Percentiles rank a stretch among this genome's conserved stretches.
Evolutionary conservation across 2,329 filamentous ascomycete species (phyloP).

Genomic region (Clarireedia sp.): DNA sequence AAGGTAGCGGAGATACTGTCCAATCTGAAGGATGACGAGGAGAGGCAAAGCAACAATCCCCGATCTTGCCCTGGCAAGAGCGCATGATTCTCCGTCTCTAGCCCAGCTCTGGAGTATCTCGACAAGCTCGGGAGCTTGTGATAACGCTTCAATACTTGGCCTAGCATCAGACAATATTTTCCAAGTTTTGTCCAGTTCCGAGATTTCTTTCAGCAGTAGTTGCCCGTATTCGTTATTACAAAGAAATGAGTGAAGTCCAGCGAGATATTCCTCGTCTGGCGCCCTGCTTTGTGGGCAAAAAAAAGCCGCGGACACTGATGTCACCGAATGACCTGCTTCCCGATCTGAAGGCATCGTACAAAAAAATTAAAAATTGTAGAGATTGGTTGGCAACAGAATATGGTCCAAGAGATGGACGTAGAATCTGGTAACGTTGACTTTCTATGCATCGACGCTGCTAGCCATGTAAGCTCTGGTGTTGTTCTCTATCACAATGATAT

Average conservation of each 20-base stretch:
- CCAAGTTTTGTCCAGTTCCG: conserved; percentile 6
- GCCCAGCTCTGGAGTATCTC: not conserved
- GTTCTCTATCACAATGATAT: no score
- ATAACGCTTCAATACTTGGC: not conserved
- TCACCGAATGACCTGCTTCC: no score
- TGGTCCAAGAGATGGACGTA: no score
- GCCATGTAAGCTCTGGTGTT: no score
- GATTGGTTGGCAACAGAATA: no score
- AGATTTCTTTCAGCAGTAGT: not conserved
- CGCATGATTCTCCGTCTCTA: not conserved
- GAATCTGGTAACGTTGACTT: no score
- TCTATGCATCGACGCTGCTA: no score
- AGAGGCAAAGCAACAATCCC: conserved; percentile 7
- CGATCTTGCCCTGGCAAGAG: not conserved
- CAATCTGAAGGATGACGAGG: conserved; percentile 5
- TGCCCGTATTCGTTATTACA: conserved; percentile 7
- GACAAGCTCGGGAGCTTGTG: not conserved
- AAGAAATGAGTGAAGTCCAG: conserved; percentile 1
- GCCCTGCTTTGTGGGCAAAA: conserved; percentile 6
- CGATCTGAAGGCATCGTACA: no score
- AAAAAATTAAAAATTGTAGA: no score
- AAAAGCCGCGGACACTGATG: not conserved
- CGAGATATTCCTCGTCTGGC: not conserved
- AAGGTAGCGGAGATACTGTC: conserved; percentile 11
- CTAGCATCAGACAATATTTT: not conserved